These are phyloP conservation scores for Leccinum disarticulatum DNA, from an alignment of 768 basidiomycete genomes.

Conservation along the genomic window DNA sequence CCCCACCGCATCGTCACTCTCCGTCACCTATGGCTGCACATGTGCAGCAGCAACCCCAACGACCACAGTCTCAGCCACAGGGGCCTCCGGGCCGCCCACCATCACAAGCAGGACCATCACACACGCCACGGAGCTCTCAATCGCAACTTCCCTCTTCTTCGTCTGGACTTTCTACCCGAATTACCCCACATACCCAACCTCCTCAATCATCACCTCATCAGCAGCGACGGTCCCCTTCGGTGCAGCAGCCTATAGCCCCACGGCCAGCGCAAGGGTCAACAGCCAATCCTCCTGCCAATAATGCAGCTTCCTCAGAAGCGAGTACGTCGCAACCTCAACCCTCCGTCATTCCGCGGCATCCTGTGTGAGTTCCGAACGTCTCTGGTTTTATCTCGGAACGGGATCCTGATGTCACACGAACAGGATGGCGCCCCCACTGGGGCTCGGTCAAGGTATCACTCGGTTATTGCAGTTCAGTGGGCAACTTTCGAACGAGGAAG, in stretches of 20 bases:
- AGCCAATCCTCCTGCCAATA: conserved; percentile 24
- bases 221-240: conserved; percentile 34
- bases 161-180: conserved; percentile 31
- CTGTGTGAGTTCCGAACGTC: conserved; percentile 26
- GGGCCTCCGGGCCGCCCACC: conserved; percentile 48
- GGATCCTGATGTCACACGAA: conserved; percentile 20
- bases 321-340: not conserved
- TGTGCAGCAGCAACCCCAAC: conserved; percentile 39
- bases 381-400: not conserved
- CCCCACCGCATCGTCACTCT: conserved; percentile 44
- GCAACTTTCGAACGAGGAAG: conserved; percentile 53
- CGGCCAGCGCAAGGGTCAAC: conserved; percentile 33
- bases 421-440: conserved; percentile 39
- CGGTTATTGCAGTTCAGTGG: conserved; percentile 73
- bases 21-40: conserved; percentile 44
- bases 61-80: conserved; percentile 64
- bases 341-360: not conserved
- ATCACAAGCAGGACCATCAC: conserved; percentile 47
- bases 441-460: conserved; percentile 61
- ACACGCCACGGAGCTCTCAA: conserved; percentile 45
- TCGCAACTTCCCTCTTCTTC: conserved; percentile 35
- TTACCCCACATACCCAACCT: conserved; percentile 36
- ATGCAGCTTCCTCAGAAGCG: conserved; percentile 27
- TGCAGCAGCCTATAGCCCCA: conserved; percentile 38
- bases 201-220: conserved; percentile 34